These are phyloP conservation scores for Eucalyptus marginata DNA, from an alignment of 345 rosid genomes.

Conservation along the genomic window DNA sequence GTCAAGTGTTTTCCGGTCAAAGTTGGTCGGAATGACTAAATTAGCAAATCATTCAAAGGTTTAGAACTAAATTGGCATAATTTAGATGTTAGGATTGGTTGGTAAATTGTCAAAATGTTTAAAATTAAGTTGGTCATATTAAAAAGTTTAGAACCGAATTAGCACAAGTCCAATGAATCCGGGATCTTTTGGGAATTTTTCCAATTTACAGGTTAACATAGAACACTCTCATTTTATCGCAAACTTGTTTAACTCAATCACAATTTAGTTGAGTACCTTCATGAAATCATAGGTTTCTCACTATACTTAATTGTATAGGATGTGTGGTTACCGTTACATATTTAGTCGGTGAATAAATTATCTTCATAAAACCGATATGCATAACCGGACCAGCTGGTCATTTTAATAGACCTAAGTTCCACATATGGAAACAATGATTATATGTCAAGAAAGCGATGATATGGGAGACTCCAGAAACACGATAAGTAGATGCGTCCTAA, in stretches of 20 bases:
- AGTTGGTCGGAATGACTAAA: no score
- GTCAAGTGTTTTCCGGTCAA: rapidly evolving
- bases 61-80: rapidly evolving
- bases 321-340: not conserved
- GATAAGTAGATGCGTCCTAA: not conserved
- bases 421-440: not conserved
- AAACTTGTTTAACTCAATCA: not conserved
- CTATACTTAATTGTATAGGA: not conserved
- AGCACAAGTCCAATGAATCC: no score
- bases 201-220: not conserved
- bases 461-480: not conserved
- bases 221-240: not conserved
- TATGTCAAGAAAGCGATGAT: not conserved
- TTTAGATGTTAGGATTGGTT: no score
- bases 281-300: not conserved
- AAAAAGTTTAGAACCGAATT: no score
- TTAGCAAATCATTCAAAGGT: no score
- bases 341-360: not conserved
- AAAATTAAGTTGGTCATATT: no score
- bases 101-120: no score
- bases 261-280: not conserved
- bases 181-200: no score
- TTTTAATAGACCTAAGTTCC: not conserved
- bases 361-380: not conserved
- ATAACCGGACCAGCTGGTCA: not conserved